Evolutionary conservation across 306 rosid species (phyloP).

Genomic region (Crotalaria pallida): DNA sequence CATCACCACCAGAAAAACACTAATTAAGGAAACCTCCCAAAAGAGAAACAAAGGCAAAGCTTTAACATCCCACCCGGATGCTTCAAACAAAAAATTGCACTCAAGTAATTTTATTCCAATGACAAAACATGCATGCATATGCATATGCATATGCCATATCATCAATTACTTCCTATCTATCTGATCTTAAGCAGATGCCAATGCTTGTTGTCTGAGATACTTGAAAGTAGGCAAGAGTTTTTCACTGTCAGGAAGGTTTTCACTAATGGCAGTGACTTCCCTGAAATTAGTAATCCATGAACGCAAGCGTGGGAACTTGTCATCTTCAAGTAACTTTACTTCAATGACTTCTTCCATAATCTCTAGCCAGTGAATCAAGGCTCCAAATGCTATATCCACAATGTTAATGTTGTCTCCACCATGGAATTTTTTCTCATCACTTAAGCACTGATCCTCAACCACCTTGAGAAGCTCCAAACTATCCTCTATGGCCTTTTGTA

Average conservation of each 20-base stretch:
- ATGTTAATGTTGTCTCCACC: slow-evolving; percentile 31
- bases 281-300: slow-evolving; percentile 19
- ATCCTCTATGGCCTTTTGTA: not conserved
- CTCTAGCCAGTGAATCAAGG: slow-evolving; percentile 17
- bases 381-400: slow-evolving; percentile 22
- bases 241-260: slow-evolving; percentile 21
- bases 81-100: too few species aligned
- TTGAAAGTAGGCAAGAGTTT: not conserved
- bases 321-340: slow-evolving; percentile 12
- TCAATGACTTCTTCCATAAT: not conserved
- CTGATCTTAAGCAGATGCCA: not conserved
- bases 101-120: not conserved
- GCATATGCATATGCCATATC: too few species aligned
- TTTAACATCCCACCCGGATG: too few species aligned
- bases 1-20: too few species aligned
- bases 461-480: slow-evolving; percentile 1
- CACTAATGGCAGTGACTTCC: slow-evolving; percentile 17
- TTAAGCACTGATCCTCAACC: not conserved
- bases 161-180: too few species aligned
- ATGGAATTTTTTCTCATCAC: slow-evolving; percentile 7
- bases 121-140: not conserved
- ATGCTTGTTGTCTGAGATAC: not conserved
- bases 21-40: too few species aligned
- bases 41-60: too few species aligned
- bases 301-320: slow-evolving; percentile 14